Evolutionary conservation across 2,329 filamentous ascomycete genomes (phyloP), one percentile per base, ranked within the genome.

Genomic region (Aspergillaceae sp.): DNA sequence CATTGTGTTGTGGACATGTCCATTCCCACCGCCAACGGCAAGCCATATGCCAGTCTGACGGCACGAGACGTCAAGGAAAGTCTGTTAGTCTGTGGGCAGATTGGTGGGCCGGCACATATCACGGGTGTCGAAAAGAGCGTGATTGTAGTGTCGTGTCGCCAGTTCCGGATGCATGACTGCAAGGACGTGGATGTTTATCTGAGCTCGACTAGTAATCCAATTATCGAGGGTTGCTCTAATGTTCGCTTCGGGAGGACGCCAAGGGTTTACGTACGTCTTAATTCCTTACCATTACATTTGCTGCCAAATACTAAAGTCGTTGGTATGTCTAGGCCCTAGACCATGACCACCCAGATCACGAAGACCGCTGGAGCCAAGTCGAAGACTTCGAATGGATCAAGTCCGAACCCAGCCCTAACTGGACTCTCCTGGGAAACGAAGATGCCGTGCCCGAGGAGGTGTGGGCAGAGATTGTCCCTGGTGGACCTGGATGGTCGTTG

Each of bases 351-450:
- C 53, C 55, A 3, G 55, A 64, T 29, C 51, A 62, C 5, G 56
- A 62, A 45, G 91, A 94, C 62, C 79, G 85, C 57, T 98, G 88
- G 87, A 78, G 90, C 56, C 82, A 92, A 58, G 86, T 97, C 10
- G 87, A 97, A 64, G 92, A 98, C 65, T 98, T 98, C 74, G 94
- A 94, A 69, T 97, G 92, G 92, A 77, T 96, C 52, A 94, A 90
- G 66, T 75, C 79, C 10, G 87, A 86, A 48, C 80, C 80, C 29
- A 96, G 87, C 61, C 92, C 92, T 2, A 90, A 98, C 62, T 98
- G 91, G 88, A 79, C 74, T 32, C 67, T 87, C 2, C 56, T 97
- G 26, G 72, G 79, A 1, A 75, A 80, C 44, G 72, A 73, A 1
- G 71, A 83, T 45, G 76, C 76, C 27, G 68, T 91, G 8, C 55